phyloP scores from a whole-genome alignment of 805 yeast species.

The Candida boleticola region DNA sequence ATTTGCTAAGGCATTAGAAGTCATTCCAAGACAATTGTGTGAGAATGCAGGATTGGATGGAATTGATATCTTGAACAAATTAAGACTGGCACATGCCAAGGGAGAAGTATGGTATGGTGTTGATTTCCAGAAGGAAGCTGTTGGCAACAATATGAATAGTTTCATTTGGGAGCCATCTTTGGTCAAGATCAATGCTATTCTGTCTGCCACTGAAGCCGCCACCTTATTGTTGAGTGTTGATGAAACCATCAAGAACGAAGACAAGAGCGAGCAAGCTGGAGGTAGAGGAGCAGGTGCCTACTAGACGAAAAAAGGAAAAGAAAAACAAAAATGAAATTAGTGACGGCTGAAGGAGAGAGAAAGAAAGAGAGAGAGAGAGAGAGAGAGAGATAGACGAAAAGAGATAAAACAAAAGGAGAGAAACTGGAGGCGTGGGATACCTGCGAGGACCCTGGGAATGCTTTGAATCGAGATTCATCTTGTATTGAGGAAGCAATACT shows the following conservation, averaged over 20 bases:
- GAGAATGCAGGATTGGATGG: constrained; percentile 99
- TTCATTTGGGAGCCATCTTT: constrained; percentile 98
- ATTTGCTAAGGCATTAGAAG: constrained; percentile 91
- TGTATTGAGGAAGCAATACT: too few relatives aligned
- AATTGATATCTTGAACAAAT: constrained; percentile 85
- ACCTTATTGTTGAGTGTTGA: constrained; percentile 90
- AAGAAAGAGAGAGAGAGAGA: background rate
- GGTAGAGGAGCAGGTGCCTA: constrained; percentile 70
- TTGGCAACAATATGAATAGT: constrained; percentile 78
- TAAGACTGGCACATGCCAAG: constrained; percentile 91
- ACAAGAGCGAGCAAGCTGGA: constrained; percentile 49
- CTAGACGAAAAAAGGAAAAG: constrained; percentile 10
- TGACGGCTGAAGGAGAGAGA: constrained; percentile 6
- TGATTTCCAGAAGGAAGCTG: constrained; percentile 79
- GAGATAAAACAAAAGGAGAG: too few relatives aligned
- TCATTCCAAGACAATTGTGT: constrained; percentile 95
- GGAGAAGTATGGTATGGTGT: constrained; percentile 92
- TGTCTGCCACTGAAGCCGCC: constrained; percentile 96
- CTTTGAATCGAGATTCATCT: too few relatives aligned
- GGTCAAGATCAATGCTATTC: constrained; percentile 89
- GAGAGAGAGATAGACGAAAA: too few relatives aligned
- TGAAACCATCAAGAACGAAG: constrained; percentile 82
- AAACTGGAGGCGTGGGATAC: too few relatives aligned
- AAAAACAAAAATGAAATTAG: background rate
- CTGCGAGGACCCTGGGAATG: too few relatives aligned